Conservation (phyloP, 75 land plant species). For the Selaginella tamariscina region DNA sequence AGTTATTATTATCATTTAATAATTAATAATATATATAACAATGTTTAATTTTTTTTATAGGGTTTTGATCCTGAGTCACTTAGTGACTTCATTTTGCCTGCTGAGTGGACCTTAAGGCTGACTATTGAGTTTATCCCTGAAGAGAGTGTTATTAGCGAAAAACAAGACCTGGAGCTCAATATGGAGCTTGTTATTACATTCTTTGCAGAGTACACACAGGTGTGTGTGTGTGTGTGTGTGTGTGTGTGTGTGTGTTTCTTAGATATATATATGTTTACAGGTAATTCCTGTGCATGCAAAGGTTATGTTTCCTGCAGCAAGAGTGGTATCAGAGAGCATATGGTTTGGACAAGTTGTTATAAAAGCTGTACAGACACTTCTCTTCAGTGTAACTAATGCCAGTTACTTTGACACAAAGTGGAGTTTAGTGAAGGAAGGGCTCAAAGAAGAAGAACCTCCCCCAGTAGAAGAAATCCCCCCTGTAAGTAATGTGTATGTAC, state of each 20-base stretch:
- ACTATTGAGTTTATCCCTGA: background rate
- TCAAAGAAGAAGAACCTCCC: background rate
- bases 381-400: conserved; percentile 4
- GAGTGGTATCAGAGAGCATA: background rate
- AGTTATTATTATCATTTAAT: too few relatives aligned
- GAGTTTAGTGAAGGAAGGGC: conserved; percentile 6
- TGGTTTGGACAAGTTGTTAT: conserved; percentile 10
- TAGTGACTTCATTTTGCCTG: too few relatives aligned
- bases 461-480: background rate
- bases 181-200: background rate
- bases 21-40: too few relatives aligned
- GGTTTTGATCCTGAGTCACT: too few relatives aligned
- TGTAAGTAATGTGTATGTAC: too few relatives aligned
- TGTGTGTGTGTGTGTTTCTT: background rate
- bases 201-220: background rate
- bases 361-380: background rate
- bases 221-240: background rate
- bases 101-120: background rate
- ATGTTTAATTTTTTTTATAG: too few relatives aligned
- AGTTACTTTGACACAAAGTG: conserved; percentile 7
- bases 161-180: background rate
- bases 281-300: background rate
- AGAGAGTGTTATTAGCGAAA: background rate
- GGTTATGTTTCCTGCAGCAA: background rate
- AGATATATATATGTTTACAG: background rate